Base-by-base conservation (phyloP, 306 rosid genomes). In the Rubus idaeus region DNA sequence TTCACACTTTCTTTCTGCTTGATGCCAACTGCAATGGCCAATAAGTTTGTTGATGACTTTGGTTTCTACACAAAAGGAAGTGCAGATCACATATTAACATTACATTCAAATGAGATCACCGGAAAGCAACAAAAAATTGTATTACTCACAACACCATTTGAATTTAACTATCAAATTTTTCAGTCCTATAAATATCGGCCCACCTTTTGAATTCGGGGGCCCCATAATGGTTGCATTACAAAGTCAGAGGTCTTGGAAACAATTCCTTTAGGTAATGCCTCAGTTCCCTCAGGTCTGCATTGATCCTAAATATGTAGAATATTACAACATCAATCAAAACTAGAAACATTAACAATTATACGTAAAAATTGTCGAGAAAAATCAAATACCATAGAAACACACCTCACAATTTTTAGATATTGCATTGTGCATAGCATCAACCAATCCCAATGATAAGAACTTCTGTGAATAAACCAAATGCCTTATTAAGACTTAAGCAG, bases 1-100 rank as follows among this genome's bases (percentile, higher is more conserved):
- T 86, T 83, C 20, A 91, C 97, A 69, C 84, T 73, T 55, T 84
- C 83, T 81, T 89, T 94, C 74, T 90, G 97, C 71, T 79, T 89
- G 78, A 90, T 83, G 72, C 96, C 98, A 68, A 82, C 94, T 41
- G 97, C 85, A 73, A 94, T 85, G 55, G 96, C 97, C 82, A 94
- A 75, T 84, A 94, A 86, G 82, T 83, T 90, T 80, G 79, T 74
- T 21, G 91, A 81, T 67, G 30, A 72, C 79, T 76, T 88, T 17
- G 83, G 69, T 60, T 35, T 78, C 96, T 93, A 67, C 63, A 71
- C 37, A 77, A 41, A 45, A 73, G 7, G 3, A 44, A 17, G 21
- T 52, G 45, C 55, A 14, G 53, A 20, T 10, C 18, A 45, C 5
- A 16, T 4, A 20, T 77, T 16, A 41, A 49, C 23, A 39, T n/a